These are phyloP conservation scores for Didymella lethalis DNA, from an alignment of 2,329 filamentous ascomycete species.

Conservation along the genomic window DNA sequence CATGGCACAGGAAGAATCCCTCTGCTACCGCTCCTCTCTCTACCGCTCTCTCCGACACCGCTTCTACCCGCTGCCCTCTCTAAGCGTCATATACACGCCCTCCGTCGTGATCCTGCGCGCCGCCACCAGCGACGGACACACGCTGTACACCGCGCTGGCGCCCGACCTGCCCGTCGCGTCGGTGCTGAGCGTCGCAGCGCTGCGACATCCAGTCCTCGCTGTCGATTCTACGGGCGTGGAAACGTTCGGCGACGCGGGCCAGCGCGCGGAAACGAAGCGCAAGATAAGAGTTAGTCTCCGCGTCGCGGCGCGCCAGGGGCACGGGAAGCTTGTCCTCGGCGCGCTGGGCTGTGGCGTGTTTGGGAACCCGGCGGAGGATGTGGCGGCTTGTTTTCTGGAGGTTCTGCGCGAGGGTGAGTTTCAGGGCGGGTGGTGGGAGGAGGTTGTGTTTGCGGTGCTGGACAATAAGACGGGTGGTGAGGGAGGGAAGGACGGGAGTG, in stretches of 20 bases:
- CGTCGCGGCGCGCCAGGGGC: conserved; percentile 64
- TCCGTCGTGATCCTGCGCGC: conserved; percentile 66
- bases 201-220: conserved; percentile 53
- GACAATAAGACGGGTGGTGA: conserved; percentile 45
- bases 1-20: conserved; percentile 72
- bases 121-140: conserved; percentile 57
- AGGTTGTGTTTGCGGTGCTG: conserved; percentile 70
- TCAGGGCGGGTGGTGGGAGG: conserved; percentile 69
- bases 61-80: conserved; percentile 63
- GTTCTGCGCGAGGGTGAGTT: conserved; percentile 70
- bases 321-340: conserved; percentile 69
- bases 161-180: conserved; percentile 61
- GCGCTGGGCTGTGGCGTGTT: conserved; percentile 75
- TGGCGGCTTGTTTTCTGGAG: conserved; percentile 69
- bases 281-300: conserved; percentile 70
- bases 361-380: conserved; percentile 66
- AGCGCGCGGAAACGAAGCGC: conserved; percentile 64
- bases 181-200: conserved; percentile 67
- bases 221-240: conserved; percentile 11
- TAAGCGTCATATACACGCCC: conserved; percentile 66
- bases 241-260: conserved; percentile 38
- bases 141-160: conserved; percentile 47
- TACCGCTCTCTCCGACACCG: conserved; percentile 55
- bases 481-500: conserved; percentile 49
- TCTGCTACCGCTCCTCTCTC: conserved; percentile 70